Evolutionary conservation across 2,329 filamentous ascomycete genomes (phyloP).

Genomic region (Aspergillus calidoustus): DNA sequence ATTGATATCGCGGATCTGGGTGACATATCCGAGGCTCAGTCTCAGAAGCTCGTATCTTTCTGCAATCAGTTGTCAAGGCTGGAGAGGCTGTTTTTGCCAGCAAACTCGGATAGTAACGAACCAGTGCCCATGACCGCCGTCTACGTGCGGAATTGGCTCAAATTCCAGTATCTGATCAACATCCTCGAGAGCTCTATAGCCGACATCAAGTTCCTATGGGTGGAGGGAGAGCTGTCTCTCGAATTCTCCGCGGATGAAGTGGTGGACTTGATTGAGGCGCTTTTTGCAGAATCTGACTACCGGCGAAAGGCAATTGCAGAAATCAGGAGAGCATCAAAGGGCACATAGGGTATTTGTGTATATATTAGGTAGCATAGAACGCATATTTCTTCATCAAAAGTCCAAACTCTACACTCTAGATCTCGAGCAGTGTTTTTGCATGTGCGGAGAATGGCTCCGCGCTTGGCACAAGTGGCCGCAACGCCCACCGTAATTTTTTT

Average conservation of each 20-base stretch:
- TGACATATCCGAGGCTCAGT: constrained; percentile 68
- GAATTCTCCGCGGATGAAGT: constrained; percentile 67
- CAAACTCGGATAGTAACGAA: constrained; percentile 37
- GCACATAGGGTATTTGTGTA: constrained; percentile 12
- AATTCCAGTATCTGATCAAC: constrained; percentile 67
- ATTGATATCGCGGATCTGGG: constrained; percentile 65
- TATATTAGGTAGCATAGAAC: constrained; percentile 3
- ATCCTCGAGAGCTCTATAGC: constrained; percentile 66
- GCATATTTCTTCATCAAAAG: neutral
- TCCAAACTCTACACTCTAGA: neutral
- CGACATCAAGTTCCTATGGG: constrained; percentile 69
- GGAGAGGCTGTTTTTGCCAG: constrained; percentile 60
- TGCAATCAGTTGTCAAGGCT: constrained; percentile 61
- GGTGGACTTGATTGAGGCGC: constrained; percentile 64
- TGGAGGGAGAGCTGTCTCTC: constrained; percentile 65
- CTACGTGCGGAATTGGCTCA: constrained; percentile 67
- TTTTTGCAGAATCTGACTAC: constrained; percentile 67
- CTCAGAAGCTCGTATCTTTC: constrained; percentile 61
- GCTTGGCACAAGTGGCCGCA: constrained; percentile 46
- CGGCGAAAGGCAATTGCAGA: constrained; percentile 62
- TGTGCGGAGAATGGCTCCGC: constrained; percentile 36
- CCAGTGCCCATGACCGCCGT: constrained; percentile 61
- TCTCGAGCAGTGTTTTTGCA: neutral
- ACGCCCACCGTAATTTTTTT: constrained; percentile 47
- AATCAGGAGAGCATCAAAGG: constrained; percentile 49